phyloP scores from a whole-genome alignment of 2,329 filamentous ascomycete genomes.

The Sarocladium brachiariae region DNA sequence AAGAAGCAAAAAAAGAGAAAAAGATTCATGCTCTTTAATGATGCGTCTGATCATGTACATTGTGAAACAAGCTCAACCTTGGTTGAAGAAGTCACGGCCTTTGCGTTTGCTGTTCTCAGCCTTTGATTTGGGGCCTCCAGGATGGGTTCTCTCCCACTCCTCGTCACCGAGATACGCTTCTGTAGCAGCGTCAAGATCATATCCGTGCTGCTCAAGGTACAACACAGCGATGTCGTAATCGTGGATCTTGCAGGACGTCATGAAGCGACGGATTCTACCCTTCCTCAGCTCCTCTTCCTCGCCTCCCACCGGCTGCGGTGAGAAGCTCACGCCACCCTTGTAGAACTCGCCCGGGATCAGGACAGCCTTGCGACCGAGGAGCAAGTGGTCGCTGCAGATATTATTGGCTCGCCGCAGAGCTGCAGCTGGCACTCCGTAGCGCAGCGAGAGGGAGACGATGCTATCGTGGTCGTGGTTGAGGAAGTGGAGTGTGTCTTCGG shows the following conservation, averaged over 20 bases:
- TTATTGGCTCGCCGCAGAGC: constrained; percentile 61
- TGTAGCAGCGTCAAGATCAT: constrained; percentile 59
- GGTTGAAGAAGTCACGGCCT: neutral
- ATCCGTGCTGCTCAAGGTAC: constrained; percentile 65
- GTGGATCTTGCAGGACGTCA: constrained; percentile 69
- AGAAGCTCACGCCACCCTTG: constrained; percentile 59
- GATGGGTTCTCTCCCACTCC: constrained; percentile 63
- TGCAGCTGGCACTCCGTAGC: constrained; percentile 60
- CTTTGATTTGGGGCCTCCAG: constrained; percentile 21
- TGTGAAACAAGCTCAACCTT: neutral
- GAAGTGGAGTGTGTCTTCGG: constrained; percentile 69
- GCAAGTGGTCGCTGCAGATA: constrained; percentile 63
- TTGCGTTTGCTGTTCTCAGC: constrained; percentile 15
- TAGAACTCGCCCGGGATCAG: constrained; percentile 67
- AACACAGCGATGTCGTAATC: constrained; percentile 71
- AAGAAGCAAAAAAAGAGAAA: constrained; percentile 8
- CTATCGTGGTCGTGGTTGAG: constrained; percentile 63
- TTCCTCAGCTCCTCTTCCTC: constrained; percentile 69
- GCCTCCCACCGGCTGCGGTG: constrained; percentile 63
- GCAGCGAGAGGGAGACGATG: constrained; percentile 60
- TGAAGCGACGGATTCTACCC: constrained; percentile 65
- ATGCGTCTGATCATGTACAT: no score
- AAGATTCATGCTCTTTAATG: no score
- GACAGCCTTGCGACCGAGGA: constrained; percentile 61
- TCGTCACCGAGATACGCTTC: constrained; percentile 64